These are phyloP conservation scores for Aureobasidium subglaciale DNA, from an alignment of 2,329 filamentous ascomycete species.

Conservation along the genomic window DNA sequence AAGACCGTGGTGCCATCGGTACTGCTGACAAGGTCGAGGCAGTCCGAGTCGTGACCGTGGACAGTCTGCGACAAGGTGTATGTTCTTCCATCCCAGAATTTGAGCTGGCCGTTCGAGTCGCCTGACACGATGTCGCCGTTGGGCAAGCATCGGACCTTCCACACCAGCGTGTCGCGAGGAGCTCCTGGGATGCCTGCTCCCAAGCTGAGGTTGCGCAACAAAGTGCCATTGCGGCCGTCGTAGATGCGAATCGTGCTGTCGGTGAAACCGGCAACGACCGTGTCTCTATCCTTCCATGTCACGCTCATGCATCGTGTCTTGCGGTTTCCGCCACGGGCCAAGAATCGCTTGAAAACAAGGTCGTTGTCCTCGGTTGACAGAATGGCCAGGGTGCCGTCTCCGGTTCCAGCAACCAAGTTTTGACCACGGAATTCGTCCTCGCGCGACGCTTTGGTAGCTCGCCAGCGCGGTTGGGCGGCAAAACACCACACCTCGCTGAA, in stretches of 20 bases:
- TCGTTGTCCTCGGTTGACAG: slow-evolving; percentile 82
- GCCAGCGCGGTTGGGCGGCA: slow-evolving; percentile 67
- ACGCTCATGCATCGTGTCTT: slow-evolving; percentile 86
- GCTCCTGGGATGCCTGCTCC: slow-evolving; percentile 71
- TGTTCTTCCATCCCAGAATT: slow-evolving; percentile 89
- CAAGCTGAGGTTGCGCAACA: slow-evolving; percentile 75
- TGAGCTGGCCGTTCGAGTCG: slow-evolving; percentile 87
- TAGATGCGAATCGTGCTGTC: slow-evolving; percentile 91
- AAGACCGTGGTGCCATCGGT: slow-evolving; percentile 74
- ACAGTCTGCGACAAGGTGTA: slow-evolving; percentile 83
- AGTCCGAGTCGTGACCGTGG: slow-evolving; percentile 80
- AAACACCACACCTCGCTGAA: slow-evolving; percentile 97
- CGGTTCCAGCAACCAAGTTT: slow-evolving; percentile 80
- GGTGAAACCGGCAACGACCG: slow-evolving; percentile 85
- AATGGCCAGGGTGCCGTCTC: slow-evolving; percentile 80
- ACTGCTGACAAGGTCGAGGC: slow-evolving; percentile 78
- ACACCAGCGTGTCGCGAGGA: slow-evolving; percentile 80
- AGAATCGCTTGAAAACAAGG: slow-evolving; percentile 67
- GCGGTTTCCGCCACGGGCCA: slow-evolving; percentile 71
- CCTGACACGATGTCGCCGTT: slow-evolving; percentile 89
- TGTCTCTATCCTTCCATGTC: slow-evolving; percentile 76
- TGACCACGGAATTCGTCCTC: slow-evolving; percentile 28
- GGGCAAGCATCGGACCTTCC: slow-evolving; percentile 82
- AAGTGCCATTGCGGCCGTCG: slow-evolving; percentile 70
- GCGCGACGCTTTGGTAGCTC: slow-evolving; percentile 23